Conservation (phyloP, 108 stramenopile species). For the Nitzschia putrida region DNA sequence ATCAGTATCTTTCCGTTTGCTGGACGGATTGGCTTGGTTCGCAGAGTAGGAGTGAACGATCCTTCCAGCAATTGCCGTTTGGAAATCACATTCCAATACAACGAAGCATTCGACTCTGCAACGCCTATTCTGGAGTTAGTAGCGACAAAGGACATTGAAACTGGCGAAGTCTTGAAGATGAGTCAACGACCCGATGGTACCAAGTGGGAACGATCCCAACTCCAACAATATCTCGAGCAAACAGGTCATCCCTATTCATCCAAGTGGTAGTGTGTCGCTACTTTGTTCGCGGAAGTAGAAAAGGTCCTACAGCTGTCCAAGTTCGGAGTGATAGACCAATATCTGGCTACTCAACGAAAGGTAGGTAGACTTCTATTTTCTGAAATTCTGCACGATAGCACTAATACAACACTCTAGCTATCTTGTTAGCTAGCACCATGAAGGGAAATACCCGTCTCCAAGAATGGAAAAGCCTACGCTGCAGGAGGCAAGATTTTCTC, state of each 20-base stretch:
- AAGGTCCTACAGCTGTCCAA: too few species aligned
- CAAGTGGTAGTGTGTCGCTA: not conserved
- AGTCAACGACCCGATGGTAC: conserved; percentile 23
- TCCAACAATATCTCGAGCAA: conserved; percentile 25
- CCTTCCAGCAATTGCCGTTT: conserved; percentile 20
- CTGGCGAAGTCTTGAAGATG: conserved; percentile 36
- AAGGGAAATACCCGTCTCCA: too few species aligned
- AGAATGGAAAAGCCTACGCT: too few species aligned
- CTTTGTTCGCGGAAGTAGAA: too few species aligned
- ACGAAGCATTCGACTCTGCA: not conserved
- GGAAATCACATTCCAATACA: not conserved
- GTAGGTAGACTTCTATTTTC: too few species aligned
- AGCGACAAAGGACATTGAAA: conserved; percentile 34
- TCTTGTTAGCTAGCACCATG: too few species aligned
- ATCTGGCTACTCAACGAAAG: too few species aligned
- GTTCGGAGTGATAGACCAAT: too few species aligned
- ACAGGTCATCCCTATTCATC: conserved; percentile 34
- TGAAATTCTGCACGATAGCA: too few species aligned
- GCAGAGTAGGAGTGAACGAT: conserved; percentile 26
- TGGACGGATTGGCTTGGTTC: conserved; percentile 41
- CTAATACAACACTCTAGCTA: too few species aligned
- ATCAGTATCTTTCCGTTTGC: conserved; percentile 40
- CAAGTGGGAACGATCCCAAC: conserved; percentile 14
- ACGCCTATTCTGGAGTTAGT: conserved; percentile 32
- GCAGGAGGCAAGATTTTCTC: too few species aligned